Conservation (phyloP, 352 stramenopile species). For the Aphanomyces cochlioides region DNA sequence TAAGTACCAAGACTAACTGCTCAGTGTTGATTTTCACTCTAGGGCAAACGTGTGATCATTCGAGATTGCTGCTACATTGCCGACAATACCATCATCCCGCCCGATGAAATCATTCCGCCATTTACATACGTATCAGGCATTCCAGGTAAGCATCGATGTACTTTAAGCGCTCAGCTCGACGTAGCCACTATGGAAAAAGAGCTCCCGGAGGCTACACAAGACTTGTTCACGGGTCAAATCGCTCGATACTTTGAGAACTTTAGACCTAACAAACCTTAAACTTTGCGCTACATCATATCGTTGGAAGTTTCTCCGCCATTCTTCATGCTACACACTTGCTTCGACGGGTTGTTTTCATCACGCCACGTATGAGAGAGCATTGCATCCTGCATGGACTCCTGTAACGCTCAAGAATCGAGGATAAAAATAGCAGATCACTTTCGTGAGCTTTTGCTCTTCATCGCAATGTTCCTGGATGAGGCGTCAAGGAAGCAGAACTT, state of each 20-base stretch:
- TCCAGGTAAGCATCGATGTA: conserved; percentile 42
- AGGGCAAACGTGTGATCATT: conserved; percentile 81
- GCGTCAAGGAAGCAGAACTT: conserved; percentile 40
- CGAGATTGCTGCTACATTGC: conserved; percentile 81
- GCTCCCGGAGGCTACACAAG: conserved; percentile 78
- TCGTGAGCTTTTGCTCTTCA: background rate
- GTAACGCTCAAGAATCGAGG: background rate
- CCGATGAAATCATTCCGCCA: conserved; percentile 68
- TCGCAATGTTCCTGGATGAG: conserved; percentile 28
- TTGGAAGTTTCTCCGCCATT: background rate
- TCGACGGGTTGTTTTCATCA: no score
- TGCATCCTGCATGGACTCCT: background rate
- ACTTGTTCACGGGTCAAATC: conserved; percentile 65
- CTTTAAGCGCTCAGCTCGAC: background rate
- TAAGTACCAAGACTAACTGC: conserved; percentile 34
- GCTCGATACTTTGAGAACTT: conserved; percentile 85
- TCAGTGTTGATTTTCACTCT: background rate
- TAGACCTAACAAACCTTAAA: conserved; percentile 14
- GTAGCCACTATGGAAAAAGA: conserved; percentile 65
- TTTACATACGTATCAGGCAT: conserved; percentile 72
- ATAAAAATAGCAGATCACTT: background rate
- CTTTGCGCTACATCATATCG: background rate
- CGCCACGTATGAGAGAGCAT: no score
- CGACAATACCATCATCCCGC: conserved; percentile 72
- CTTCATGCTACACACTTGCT: background rate